Conservation (phyloP, 441 rosid genomes). For the Theobroma grandiflorum region DNA sequence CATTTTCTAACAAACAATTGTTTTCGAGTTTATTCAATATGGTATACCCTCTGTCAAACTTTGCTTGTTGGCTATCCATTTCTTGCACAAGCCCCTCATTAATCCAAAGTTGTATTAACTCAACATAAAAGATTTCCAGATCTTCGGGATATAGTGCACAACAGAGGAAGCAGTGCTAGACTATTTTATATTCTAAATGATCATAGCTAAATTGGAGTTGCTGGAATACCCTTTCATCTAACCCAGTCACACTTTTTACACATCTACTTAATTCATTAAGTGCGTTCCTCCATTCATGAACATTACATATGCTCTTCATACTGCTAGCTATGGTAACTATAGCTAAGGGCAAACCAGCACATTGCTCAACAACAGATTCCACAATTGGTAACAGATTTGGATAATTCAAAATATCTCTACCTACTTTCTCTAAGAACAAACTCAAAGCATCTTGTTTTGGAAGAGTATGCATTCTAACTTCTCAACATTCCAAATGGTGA, state of each 20-base stretch:
- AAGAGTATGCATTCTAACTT: background rate
- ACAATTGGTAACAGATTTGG: no score
- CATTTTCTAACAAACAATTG: no score
- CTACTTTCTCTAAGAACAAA: constrained; percentile 19
- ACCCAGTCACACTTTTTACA: background rate
- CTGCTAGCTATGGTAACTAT: no score
- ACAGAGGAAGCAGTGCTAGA: constrained; percentile 20
- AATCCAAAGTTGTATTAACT: constrained; percentile 2
- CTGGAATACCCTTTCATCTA: background rate
- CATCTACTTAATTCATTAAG: background rate
- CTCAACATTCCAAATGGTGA: constrained; percentile 36
- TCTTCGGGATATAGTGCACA: constrained; percentile 26
- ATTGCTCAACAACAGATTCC: no score
- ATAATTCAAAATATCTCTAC: constrained; percentile 19
- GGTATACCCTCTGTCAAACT: no score
- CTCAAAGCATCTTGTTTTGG: background rate
- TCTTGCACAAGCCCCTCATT: no score
- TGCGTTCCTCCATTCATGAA: no score
- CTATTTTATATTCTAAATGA: background rate
- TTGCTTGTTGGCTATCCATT: no score
- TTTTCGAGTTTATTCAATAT: no score
- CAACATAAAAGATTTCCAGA: background rate
- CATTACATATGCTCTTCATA: no score
- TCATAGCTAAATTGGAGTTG: background rate
- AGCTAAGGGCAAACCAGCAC: no score